Evolutionary conservation across 257 asterid genomes (phyloP).

Genomic region (Nicotiana undulata): DNA sequence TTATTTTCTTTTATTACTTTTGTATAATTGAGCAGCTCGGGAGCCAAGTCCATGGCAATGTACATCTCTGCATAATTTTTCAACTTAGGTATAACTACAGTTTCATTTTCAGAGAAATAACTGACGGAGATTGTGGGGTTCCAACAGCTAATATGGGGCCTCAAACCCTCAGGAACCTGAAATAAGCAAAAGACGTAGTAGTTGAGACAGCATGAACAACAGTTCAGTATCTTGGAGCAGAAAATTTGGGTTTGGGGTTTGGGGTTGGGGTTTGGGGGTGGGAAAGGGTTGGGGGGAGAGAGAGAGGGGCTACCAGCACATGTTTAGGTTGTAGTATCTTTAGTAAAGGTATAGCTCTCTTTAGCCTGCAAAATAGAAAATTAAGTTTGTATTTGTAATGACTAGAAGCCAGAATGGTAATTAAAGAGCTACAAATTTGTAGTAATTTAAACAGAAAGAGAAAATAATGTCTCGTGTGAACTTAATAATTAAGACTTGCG

Average conservation of each 20-base stretch:
- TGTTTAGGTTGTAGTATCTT: constrained; percentile 60
- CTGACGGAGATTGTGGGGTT: constrained; percentile 27
- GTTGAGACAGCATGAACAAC: background rate
- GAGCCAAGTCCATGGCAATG: constrained; percentile 41
- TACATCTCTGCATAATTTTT: constrained; percentile 31
- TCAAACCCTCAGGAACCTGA: constrained; percentile 61
- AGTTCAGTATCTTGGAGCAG: background rate
- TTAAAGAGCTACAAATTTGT: background rate
- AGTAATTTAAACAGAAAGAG: background rate
- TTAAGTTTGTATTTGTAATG: background rate
- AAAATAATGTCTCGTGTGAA: background rate
- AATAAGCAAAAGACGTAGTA: background rate
- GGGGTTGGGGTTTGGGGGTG: no score
- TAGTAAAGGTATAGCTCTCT: constrained; percentile 35
- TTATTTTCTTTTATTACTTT: constrained; percentile 30
- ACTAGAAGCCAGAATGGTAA: background rate
- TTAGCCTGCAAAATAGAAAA: constrained; percentile 35
- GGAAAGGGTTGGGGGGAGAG: no score
- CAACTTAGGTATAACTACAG: constrained; percentile 34
- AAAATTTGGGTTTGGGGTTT: background rate
- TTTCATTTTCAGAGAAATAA: constrained; percentile 44
- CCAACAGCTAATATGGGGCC: constrained; percentile 22
- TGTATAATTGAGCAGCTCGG: constrained; percentile 28
- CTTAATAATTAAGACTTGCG: background rate
- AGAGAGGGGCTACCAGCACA: constrained; percentile 45